Evolutionary conservation across 257 asterid species (phyloP).

Genomic region (Gentiana macrophylla): DNA sequence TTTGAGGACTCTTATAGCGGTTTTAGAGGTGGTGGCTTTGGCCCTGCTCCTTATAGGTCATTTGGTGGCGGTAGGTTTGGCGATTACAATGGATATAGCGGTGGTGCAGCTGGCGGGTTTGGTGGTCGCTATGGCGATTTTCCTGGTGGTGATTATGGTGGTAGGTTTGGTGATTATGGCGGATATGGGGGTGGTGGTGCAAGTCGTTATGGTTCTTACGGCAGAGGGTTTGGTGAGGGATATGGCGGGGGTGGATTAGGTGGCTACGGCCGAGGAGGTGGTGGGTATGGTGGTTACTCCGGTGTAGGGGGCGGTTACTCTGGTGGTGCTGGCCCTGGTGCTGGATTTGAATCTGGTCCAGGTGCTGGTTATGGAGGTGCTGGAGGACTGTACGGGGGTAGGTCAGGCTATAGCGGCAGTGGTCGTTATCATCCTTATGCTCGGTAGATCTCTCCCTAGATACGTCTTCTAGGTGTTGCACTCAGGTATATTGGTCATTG

Average conservation of each 20-base stretch:
- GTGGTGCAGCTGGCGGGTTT: conserved; percentile 55
- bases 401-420: conserved; percentile 92
- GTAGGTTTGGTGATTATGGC: conserved; percentile 63
- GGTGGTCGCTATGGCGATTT: conserved; percentile 84
- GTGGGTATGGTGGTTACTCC: conserved; percentile 33
- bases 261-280: conserved; percentile 79
- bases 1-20: conserved; percentile 55
- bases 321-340: conserved; percentile 49
- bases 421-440: conserved; percentile 92
- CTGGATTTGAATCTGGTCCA: conserved; percentile 75
- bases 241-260: conserved; percentile 63
- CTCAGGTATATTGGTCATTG: conserved; percentile 42
- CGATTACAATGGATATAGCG: conserved; percentile 80
- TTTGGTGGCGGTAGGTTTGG: conserved; percentile 65
- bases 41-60: conserved; percentile 93
- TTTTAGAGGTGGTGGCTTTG: conserved; percentile 65
- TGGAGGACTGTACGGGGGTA: conserved; percentile 84
- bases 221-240: conserved; percentile 65
- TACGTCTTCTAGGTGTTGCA: conserved; percentile 49
- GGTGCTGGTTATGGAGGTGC: conserved; percentile 64
- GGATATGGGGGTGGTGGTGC: conserved; percentile 77
- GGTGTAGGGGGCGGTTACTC: no score
- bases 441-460: conserved; percentile 64
- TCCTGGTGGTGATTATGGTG: conserved; percentile 56
- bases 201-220: conserved; percentile 69